Conservation (phyloP, 2,329 filamentous ascomycete species). For the Sclerotinia nivalis region DNA sequence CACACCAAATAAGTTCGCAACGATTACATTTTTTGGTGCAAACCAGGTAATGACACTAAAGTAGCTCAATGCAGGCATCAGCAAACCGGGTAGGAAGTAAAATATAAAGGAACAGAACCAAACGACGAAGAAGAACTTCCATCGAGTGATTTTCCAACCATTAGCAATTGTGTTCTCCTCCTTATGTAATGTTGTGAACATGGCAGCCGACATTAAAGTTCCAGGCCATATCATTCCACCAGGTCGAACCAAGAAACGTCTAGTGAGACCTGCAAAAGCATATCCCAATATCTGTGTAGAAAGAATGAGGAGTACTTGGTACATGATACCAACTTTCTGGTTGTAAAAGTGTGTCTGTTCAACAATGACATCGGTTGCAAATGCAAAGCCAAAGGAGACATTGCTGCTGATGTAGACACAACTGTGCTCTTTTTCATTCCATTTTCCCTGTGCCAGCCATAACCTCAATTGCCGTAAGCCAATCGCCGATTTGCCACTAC, state of each 20-base stretch:
- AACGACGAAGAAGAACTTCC: conserved; percentile 79
- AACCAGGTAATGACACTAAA: conserved; percentile 91
- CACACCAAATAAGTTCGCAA: conserved; percentile 84
- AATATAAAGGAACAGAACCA: conserved; percentile 72
- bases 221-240: conserved; percentile 92
- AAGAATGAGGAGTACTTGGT: conserved; percentile 79
- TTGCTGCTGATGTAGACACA: conserved; percentile 90
- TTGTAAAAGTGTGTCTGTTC: conserved; percentile 89
- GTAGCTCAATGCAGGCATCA: conserved; percentile 83
- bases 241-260: conserved; percentile 79
- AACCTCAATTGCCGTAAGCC: conserved; percentile 54
- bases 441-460: conserved; percentile 77
- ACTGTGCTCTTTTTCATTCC: conserved; percentile 88
- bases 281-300: conserved; percentile 88
- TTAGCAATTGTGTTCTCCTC: conserved; percentile 79
- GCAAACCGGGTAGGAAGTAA: conserved; percentile 80
- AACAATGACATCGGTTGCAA: conserved; percentile 86
- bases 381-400: conserved; percentile 85
- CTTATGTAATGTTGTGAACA: conserved; percentile 85
- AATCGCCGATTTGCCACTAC: conserved; percentile 3
- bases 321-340: conserved; percentile 72
- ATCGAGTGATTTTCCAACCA: conserved; percentile 79
- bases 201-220: conserved; percentile 82
- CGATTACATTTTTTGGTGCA: conserved; percentile 79
- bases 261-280: conserved; percentile 78